A percentile compares a stretch with the other conserved stretches of the same genome.
phyloP scores from a whole-genome alignment of 2,329 filamentous ascomycete genomes.

The Tolypocladium guangdongense region DNA sequence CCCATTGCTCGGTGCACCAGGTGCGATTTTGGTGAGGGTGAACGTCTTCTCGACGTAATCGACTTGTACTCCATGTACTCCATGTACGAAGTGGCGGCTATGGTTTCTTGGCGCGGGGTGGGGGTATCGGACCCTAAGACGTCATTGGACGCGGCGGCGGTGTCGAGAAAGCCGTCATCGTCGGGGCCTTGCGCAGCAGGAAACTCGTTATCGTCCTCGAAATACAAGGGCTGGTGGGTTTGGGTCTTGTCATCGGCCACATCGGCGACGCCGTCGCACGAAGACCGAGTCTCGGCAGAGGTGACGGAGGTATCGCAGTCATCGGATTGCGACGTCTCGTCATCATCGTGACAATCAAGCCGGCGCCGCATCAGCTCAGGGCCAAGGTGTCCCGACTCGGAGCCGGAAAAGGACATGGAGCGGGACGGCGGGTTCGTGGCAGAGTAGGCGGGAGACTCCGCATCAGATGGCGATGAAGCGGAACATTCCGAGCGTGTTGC shows the following conservation, averaged over 20 bases:
- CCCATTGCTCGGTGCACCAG: slow-evolving; percentile 16
- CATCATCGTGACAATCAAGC: slow-evolving; percentile 27
- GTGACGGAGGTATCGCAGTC: slow-evolving; percentile 31
- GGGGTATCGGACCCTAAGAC: slow-evolving; percentile 31
- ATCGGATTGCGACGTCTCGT: slow-evolving; percentile 34
- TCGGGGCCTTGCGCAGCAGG: slow-evolving; percentile 28
- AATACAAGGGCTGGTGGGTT: slow-evolving; percentile 18
- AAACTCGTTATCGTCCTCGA: slow-evolving; percentile 24
- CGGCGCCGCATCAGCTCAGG: slow-evolving; percentile 17
- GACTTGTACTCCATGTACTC: slow-evolving; percentile 28
- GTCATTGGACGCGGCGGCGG: slow-evolving; percentile 15
- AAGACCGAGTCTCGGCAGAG: slow-evolving; percentile 26
- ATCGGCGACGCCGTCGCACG: slow-evolving; percentile 20
- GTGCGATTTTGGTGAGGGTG: slow-evolving; percentile 24
- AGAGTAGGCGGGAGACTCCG: slow-evolving; percentile 18
- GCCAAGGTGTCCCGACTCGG: slow-evolving; percentile 30
- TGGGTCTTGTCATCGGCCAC: slow-evolving; percentile 17
- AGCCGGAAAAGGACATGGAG: slow-evolving; percentile 41
- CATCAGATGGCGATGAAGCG: slow-evolving; percentile 24
- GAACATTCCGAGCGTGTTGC: slow-evolving; percentile 35
- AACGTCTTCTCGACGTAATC: slow-evolving; percentile 17
- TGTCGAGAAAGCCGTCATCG: slow-evolving; percentile 20
- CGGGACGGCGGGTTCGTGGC: slow-evolving; percentile 31
- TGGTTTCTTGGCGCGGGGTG: slow-evolving; percentile 28
- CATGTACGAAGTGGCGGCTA: slow-evolving; percentile 22